Conservation (phyloP, 345 rosid species). For the Mangifera indica region DNA sequence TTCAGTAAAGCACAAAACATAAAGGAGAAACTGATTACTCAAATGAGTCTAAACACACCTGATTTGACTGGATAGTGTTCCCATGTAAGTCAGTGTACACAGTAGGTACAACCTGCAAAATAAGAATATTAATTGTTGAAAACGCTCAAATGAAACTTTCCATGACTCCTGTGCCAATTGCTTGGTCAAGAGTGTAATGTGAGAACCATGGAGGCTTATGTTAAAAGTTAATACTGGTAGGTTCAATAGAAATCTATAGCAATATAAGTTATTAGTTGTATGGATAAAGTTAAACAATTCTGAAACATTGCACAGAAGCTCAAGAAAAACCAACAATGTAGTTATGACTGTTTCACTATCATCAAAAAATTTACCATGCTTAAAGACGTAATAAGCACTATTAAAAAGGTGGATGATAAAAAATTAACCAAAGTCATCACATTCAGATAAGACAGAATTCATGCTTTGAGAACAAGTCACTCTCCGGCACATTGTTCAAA, state of each 20-base stretch:
- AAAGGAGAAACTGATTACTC: background rate
- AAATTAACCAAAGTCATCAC: background rate
- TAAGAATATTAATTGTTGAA: background rate
- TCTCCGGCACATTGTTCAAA: background rate
- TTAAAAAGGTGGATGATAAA: background rate
- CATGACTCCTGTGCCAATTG: background rate
- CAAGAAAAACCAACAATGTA: background rate
- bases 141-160: constrained; percentile 6
- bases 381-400: background rate
- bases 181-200: background rate
- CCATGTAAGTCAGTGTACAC: constrained; percentile 77
- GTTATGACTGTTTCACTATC: background rate
- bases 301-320: background rate
- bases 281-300: background rate
- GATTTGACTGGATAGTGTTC: constrained; percentile 81
- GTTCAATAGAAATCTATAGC: background rate
- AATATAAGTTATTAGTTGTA: too few species aligned
- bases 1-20: constrained; percentile 9
- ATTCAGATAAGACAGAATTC: background rate
- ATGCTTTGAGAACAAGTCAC: constrained; percentile 1
- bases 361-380: background rate
- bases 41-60: constrained; percentile 39
- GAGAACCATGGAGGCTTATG: background rate
- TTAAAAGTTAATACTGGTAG: background rate
- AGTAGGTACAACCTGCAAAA: constrained; percentile 84